Evolutionary conservation across 371 early-diverging fungal species (phyloP).

Genomic region (Rhizomucor miehei): DNA sequence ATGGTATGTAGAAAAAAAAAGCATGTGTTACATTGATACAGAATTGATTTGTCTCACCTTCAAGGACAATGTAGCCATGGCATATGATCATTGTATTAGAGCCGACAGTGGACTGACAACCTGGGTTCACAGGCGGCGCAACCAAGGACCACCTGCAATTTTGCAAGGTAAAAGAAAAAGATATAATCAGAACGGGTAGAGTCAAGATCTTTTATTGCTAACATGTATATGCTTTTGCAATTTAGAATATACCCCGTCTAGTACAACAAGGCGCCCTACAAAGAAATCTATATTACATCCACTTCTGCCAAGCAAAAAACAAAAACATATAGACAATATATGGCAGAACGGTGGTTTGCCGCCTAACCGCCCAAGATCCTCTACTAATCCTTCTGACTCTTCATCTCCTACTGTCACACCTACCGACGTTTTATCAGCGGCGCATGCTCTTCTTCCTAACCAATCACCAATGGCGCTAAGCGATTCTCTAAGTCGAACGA

Average conservation of each 20-base stretch:
- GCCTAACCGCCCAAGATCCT: constrained; percentile 5
- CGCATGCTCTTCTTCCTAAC: constrained; percentile 33
- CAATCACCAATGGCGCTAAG: constrained; percentile 17
- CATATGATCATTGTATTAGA: constrained; percentile 39
- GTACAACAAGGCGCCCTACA: constrained; percentile 6
- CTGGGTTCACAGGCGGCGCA: constrained; percentile 28
- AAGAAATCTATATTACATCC: constrained; percentile 20
- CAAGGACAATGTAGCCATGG: constrained; percentile 20
- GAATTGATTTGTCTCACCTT: constrained; percentile 3
- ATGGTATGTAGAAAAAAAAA: constrained; percentile 33
- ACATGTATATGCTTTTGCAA: not conserved
- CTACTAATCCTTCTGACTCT: not conserved
- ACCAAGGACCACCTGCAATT: constrained; percentile 9
- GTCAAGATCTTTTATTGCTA: too few relatives aligned
- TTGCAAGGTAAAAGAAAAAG: constrained; percentile 14
- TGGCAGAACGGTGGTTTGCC: too few relatives aligned
- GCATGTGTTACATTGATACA: not conserved
- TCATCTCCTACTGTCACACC: constrained; percentile 7
- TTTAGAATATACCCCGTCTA: constrained; percentile 20
- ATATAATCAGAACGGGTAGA: too few relatives aligned
- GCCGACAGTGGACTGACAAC: constrained; percentile 39
- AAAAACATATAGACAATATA: not conserved
- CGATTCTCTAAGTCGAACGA: constrained; percentile 11
- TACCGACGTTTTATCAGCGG: constrained; percentile 35
- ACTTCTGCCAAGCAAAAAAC: constrained; percentile 13